Conservation (phyloP, 306 rosid genomes). For the Quercus cerris region DNA sequence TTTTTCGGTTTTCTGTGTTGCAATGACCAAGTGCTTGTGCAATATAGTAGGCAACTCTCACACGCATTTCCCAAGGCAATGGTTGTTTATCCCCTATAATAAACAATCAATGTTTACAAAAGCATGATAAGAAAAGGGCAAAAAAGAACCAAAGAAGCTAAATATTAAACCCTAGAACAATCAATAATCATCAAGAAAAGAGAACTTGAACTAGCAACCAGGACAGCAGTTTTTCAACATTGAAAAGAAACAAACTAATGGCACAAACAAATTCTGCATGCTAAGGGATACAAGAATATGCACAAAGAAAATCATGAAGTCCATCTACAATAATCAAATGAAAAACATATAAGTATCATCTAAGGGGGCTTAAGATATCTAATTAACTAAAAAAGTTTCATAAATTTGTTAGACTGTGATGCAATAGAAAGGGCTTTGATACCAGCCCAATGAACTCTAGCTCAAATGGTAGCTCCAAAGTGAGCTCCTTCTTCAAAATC, state of each 20-base stretch:
- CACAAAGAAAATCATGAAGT: background rate
- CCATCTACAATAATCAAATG: no score
- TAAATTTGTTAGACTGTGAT: no score
- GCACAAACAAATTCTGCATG: background rate
- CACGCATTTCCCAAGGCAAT: constrained; percentile 94
- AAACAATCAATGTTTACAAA: constrained; percentile 9
- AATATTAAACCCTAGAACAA: background rate
- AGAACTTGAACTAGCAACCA: background rate
- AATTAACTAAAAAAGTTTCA: no score
- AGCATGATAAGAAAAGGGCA: background rate
- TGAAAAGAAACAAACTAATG: background rate
- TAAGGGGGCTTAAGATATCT: no score
- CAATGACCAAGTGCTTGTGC: constrained; percentile 91
- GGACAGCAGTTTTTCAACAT: background rate
- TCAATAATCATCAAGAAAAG: background rate
- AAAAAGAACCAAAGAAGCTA: background rate
- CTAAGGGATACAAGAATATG: no score
- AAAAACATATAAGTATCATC: no score
- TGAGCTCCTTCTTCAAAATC: no score
- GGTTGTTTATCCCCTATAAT: constrained; percentile 89
- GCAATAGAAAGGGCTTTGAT: no score
- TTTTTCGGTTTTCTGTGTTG: constrained; percentile 68
- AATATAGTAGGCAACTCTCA: constrained; percentile 79
- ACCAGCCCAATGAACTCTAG: no score
- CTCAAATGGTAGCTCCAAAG: no score